A percentile compares a stretch with the other conserved stretches of the same genome.
phyloP scores from a whole-genome alignment of 2,329 filamentous ascomycete species.

The Talaromyces sp. region DNA sequence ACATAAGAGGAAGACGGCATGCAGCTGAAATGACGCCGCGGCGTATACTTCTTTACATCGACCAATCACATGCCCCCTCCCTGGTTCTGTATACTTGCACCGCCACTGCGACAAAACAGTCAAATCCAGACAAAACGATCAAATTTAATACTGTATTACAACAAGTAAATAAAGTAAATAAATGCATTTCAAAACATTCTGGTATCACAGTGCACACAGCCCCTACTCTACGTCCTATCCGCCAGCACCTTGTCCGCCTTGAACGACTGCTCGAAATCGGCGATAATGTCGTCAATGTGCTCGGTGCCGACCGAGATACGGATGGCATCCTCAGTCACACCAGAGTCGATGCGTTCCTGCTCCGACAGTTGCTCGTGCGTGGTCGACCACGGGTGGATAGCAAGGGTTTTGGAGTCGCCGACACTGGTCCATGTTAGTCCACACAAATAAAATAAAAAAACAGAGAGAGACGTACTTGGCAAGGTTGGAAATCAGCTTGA shows the following conservation, averaged over 20 bases:
- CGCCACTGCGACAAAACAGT: not conserved
- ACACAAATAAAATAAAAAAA: not conserved
- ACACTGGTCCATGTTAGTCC: slow-evolving; percentile 48
- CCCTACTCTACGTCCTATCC: slow-evolving; percentile 1
- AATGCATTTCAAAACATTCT: not conserved
- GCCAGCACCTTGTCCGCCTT: slow-evolving; percentile 34
- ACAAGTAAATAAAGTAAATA: no score
- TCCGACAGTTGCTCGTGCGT: slow-evolving; percentile 89
- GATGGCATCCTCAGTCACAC: slow-evolving; percentile 84
- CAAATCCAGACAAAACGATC: no score
- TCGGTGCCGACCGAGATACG: slow-evolving; percentile 93
- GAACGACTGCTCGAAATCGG: slow-evolving; percentile 91
- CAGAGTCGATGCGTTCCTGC: slow-evolving; percentile 72
- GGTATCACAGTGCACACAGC: not conserved
- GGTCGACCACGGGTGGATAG: slow-evolving; percentile 92
- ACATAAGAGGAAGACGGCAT: no score
- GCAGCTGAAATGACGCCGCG: not conserved
- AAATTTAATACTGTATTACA: not conserved
- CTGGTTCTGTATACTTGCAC: not conserved
- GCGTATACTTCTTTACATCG: not conserved
- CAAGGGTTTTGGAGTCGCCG: slow-evolving; percentile 89
- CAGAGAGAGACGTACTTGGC: slow-evolving; percentile 59
- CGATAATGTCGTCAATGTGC: slow-evolving; percentile 95
- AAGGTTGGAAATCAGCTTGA: slow-evolving; percentile 92
- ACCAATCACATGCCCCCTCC: not conserved